Evolutionary conservation across 768 basidiomycete genomes (phyloP).

Genomic region (Phallus indusiatus): DNA sequence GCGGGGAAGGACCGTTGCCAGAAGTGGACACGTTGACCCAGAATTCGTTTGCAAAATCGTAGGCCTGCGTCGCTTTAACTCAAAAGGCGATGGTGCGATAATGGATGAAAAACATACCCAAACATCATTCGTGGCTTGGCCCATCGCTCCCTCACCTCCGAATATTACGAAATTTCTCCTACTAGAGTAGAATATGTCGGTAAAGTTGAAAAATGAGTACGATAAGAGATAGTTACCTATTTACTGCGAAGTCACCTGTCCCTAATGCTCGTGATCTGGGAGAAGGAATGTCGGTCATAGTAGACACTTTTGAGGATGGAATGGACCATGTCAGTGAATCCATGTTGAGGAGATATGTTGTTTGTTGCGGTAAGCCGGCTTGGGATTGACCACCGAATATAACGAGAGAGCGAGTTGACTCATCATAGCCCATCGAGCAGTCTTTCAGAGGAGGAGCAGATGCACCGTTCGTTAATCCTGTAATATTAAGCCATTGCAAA

Average conservation of each 20-base stretch:
- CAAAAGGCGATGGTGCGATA: not conserved
- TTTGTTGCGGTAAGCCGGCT: slow-evolving; percentile 48
- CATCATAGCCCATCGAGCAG: slow-evolving; percentile 53
- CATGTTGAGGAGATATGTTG: slow-evolving; percentile 62
- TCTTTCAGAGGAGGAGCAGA: slow-evolving; percentile 61
- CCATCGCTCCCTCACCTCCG: slow-evolving; percentile 54
- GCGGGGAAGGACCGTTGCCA: slow-evolving; percentile 44
- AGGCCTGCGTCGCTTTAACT: slow-evolving; percentile 43
- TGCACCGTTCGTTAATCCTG: slow-evolving; percentile 42
- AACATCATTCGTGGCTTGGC: slow-evolving; percentile 50
- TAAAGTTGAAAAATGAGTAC: slow-evolving; percentile 12
- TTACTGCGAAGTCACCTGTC: slow-evolving; percentile 67
- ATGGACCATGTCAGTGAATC: slow-evolving; percentile 49
- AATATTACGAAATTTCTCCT: slow-evolving; percentile 67
- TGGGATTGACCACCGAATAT: slow-evolving; percentile 72
- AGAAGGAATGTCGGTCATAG: slow-evolving; percentile 32
- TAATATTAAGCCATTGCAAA: slow-evolving; percentile 70
- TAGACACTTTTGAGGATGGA: slow-evolving; percentile 38
- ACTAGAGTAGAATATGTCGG: slow-evolving; percentile 27
- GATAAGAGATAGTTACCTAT: slow-evolving; percentile 50
- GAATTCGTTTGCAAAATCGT: slow-evolving; percentile 64
- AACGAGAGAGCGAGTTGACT: slow-evolving; percentile 43
- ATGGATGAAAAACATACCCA: slow-evolving; percentile 43
- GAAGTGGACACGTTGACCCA: slow-evolving; percentile 51
- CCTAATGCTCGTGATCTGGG: slow-evolving; percentile 55